These are phyloP conservation scores for Geotrichum carabidarum DNA, from an alignment of 1,139 yeast species.

Conservation along the genomic window DNA sequence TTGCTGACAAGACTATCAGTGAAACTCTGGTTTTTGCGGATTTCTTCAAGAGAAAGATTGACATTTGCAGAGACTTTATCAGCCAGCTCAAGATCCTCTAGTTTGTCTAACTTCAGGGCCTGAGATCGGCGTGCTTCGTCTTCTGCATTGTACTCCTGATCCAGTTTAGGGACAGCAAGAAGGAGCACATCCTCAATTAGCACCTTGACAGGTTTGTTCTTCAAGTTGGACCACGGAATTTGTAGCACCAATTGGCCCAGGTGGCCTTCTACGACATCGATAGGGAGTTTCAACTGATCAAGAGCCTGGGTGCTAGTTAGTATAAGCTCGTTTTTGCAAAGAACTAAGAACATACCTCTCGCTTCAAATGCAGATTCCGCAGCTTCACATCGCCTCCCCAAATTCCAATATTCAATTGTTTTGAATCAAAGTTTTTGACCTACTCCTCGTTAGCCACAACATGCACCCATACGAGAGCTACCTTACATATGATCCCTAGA, in stretches of 20 bases:
- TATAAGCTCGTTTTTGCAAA: slow-evolving; percentile 15
- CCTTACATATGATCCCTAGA: slow-evolving; percentile 31
- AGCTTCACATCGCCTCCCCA: slow-evolving; percentile 97
- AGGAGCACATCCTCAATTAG: slow-evolving; percentile 84
- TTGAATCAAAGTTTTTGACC: slow-evolving; percentile 92
- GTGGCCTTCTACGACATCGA: slow-evolving; percentile 88
- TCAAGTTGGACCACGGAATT: slow-evolving; percentile 95
- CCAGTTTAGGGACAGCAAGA: slow-evolving; percentile 66
- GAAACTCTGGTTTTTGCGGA: slow-evolving; percentile 65
- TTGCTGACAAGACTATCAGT: slow-evolving; percentile 84
- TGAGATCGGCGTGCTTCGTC: slow-evolving; percentile 65
- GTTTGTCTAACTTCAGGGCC: slow-evolving; percentile 58
- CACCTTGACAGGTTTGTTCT: slow-evolving; percentile 87
- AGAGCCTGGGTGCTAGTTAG: slow-evolving; percentile 49
- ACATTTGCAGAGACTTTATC: slow-evolving; percentile 20
- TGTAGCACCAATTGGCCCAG: slow-evolving; percentile 83
- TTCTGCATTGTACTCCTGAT: slow-evolving; percentile 51
- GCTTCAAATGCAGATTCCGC: slow-evolving; percentile 66
- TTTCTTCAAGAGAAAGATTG: slow-evolving; percentile 41
- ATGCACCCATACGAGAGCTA: neutral
- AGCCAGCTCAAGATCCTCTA: slow-evolving; percentile 61
- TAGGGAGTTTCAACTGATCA: slow-evolving; percentile 77
- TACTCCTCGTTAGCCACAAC: slow-evolving; percentile 45
- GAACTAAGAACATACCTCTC: slow-evolving; percentile 42
- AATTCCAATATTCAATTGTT: slow-evolving; percentile 88